phyloP scores from a whole-genome alignment of 1,139 yeast species.

The Casaregolazyma lundiana region DNA sequence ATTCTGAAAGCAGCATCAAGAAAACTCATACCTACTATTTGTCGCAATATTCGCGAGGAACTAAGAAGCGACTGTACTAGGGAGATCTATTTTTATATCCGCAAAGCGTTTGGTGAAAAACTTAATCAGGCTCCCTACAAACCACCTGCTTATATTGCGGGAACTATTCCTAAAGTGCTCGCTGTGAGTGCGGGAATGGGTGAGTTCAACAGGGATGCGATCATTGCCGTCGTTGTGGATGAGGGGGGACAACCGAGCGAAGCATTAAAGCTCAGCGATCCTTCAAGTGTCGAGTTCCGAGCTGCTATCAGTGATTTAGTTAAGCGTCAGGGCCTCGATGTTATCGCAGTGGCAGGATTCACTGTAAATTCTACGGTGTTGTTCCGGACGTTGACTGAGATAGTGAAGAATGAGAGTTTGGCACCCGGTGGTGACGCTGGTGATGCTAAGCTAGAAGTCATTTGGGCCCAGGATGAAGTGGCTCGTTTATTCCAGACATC shows the following conservation, averaged over 20 bases:
- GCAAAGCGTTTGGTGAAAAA: conserved; percentile 61
- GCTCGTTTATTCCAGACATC: conserved; percentile 86
- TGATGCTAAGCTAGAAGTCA: conserved; percentile 41
- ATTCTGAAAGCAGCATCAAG: conserved; percentile 66
- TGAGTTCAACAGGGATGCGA: conserved; percentile 74
- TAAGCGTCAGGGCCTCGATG: conserved; percentile 65
- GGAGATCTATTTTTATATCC: conserved; percentile 61
- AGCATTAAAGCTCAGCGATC: conserved; percentile 72
- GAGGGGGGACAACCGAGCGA: conserved; percentile 78
- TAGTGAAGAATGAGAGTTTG: conserved; percentile 52
- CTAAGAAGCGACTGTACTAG: conserved; percentile 75
- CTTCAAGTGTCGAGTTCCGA: conserved; percentile 53
- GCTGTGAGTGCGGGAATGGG: conserved; percentile 86
- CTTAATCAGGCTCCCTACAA: conserved; percentile 92
- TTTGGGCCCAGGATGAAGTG: conserved; percentile 91
- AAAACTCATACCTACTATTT: conserved; percentile 61
- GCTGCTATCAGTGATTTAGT: conserved; percentile 55
- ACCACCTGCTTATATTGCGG: conserved; percentile 70
- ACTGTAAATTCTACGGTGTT: conserved; percentile 68
- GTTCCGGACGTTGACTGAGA: conserved; percentile 51
- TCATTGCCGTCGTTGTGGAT: conserved; percentile 72
- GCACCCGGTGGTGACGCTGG: conserved; percentile 48
- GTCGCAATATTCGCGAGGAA: conserved; percentile 78
- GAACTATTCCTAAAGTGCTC: conserved; percentile 79
- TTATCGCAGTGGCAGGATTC: conserved; percentile 84